phyloP scores from a whole-genome alignment of 495 filamentous ascomycete genomes.

The Chaetomium cochliodes region DNA sequence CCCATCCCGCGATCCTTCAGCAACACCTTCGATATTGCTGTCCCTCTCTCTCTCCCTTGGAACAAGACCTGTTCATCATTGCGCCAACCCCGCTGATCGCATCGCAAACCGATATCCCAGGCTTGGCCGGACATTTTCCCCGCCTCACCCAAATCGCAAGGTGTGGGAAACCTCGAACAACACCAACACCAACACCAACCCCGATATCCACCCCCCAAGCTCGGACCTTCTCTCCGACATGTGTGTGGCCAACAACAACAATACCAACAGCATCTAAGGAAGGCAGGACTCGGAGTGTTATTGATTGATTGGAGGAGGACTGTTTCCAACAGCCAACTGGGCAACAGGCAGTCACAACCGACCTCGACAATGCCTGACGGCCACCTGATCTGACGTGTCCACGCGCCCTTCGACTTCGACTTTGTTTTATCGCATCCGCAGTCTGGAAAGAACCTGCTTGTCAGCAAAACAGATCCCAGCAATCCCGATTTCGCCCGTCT shows the following conservation, averaged over 20 bases:
- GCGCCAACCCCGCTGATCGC: slow-evolving; percentile 34
- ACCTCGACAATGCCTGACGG: slow-evolving; percentile 28
- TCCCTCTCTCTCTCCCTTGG: slow-evolving; percentile 6
- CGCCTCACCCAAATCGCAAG: slow-evolving; percentile 15
- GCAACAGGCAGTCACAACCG: slow-evolving; percentile 21
- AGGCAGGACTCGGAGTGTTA: slow-evolving; percentile 19
- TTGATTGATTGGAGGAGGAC: background rate
- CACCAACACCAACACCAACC: background rate
- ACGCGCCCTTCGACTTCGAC: slow-evolving; percentile 13
- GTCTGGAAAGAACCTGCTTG: background rate
- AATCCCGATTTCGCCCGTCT: slow-evolving; percentile 4
- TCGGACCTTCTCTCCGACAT: slow-evolving; percentile 22
- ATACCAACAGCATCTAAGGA: slow-evolving; percentile 12
- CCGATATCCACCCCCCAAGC: slow-evolving; percentile 8
- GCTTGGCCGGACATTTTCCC: slow-evolving; percentile 15
- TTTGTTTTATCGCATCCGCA: background rate
- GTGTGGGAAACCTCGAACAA: slow-evolving; percentile 17
- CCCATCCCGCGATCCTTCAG: slow-evolving; percentile 11
- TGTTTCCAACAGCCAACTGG: slow-evolving; percentile 7
- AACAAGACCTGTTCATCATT: slow-evolving; percentile 17
- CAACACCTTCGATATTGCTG: slow-evolving; percentile 10
- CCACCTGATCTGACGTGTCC: slow-evolving; percentile 31
- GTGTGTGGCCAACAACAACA: slow-evolving; percentile 19
- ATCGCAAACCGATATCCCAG: slow-evolving; percentile 20
- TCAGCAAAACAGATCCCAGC: slow-evolving; percentile 3